Evolutionary conservation across 257 asterid species (phyloP), one percentile per base, ranked within the genome.

Genomic region (Knoxia roxburghii): DNA sequence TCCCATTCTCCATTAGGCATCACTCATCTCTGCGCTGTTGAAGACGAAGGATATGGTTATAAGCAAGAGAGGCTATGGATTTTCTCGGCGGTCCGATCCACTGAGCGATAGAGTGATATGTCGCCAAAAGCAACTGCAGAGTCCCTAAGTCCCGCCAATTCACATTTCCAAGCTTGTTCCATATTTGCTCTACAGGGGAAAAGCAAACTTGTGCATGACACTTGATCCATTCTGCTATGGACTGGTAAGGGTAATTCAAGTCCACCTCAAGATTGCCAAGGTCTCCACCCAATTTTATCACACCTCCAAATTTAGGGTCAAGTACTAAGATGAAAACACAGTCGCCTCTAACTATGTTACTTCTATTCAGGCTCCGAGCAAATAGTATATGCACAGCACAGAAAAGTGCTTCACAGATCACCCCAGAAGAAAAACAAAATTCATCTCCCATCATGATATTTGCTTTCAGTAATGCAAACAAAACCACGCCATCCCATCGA

Each of bases 161-260:
- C 21, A 82, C 95, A 57, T 90, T 90, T 61, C 97, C 97, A 3
- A 90, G 88, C 84, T 80, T 83, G 88, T 87, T 90, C 97, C 97
- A 90, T 67, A 90, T 73, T 45, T 73, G 85, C 59, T 90, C 95
- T 0, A 82, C 79, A 0, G 76, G 83, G 43, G 95, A 86, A 80
- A 87, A 58, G 35, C 83, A 73, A 69, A 90, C 77, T 2, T 88
- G 86, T 0, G 86, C 95, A 72, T 84, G 88, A 54, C 77, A 73
- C 7, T 77, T 74, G 77, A 90, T 80, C 97, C 97, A 90, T 61
- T 88, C 95, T 4, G 78, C 86, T 72, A 84, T 72, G 4, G 92
- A 90, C 73, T 77, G 76, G 74, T 87, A 90, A 0, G 96, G 95
- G 63, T 84, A 66, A 62, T 68, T 77, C 29, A 80, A 72, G 75